Percentiles rank a stretch among this genome's conserved stretches.
Conservation (phyloP, 179 eudicot species). For the Heliamphora pulchella region DNA sequence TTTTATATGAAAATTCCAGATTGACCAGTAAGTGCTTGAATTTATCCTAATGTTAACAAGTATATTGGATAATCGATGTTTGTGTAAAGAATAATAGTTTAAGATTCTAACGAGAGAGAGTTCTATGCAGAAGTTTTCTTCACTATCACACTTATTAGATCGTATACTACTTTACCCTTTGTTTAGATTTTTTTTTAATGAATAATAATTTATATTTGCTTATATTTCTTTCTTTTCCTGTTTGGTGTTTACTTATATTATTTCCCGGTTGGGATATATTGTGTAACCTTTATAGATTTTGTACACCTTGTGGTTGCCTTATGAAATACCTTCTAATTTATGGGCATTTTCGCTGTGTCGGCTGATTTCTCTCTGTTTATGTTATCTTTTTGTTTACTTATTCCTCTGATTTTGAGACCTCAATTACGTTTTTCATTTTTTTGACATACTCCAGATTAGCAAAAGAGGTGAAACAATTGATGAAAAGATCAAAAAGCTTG, state of each 20-base stretch:
- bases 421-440: not conserved
- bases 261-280: not conserved
- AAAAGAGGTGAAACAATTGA: slow-evolving; percentile 85
- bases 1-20: not conserved
- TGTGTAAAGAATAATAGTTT: too few species aligned
- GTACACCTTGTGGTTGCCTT: not conserved
- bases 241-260: too few species aligned
- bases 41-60: not conserved
- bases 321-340: not conserved
- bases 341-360: not conserved
- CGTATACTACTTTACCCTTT: too few species aligned
- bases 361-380: slow-evolving; percentile 1
- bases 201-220: too few species aligned
- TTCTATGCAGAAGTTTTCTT: too few species aligned
- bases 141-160: too few species aligned
- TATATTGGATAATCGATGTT: not conserved
- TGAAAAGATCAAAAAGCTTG: slow-evolving; percentile 72
- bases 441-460: slow-evolving; percentile 45
- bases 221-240: too few species aligned
- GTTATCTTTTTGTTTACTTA: not conserved
- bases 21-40: not conserved
- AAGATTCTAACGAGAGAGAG: too few species aligned
- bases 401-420: not conserved
- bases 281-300: not conserved
- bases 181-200: too few species aligned